These are phyloP conservation scores for Aspergillus phoenicis DNA, from an alignment of 2,329 filamentous ascomycete species.

Conservation along the genomic window DNA sequence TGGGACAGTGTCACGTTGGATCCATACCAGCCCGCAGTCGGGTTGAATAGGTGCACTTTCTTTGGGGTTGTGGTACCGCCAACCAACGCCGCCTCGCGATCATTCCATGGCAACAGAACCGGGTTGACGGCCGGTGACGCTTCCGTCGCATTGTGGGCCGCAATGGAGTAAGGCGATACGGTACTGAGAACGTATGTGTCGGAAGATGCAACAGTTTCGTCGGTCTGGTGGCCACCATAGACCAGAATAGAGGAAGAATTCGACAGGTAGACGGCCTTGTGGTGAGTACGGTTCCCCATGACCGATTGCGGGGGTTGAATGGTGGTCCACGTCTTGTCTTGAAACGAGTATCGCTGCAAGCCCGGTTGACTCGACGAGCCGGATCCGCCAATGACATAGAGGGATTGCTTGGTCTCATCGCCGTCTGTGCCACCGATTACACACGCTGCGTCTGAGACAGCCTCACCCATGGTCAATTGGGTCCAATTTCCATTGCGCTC, in stretches of 20 bases:
- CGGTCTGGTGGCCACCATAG: conserved; percentile 74
- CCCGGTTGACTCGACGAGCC: conserved; percentile 66
- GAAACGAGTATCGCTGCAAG: conserved; percentile 69
- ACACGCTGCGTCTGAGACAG: conserved; percentile 75
- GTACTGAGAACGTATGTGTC: conserved; percentile 76
- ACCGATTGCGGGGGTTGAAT: conserved; percentile 55
- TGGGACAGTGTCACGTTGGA: conserved; percentile 65
- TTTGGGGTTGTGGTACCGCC: conserved; percentile 70
- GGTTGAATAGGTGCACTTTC: conserved; percentile 72
- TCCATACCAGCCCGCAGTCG: conserved; percentile 64
- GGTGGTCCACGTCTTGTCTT: conserved; percentile 60
- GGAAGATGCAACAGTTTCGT: conserved; percentile 60
- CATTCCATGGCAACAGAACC: conserved; percentile 73
- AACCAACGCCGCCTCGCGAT: conserved; percentile 70
- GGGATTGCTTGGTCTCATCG: conserved; percentile 60
- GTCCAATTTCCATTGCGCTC: conserved; percentile 72
- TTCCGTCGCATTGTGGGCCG: conserved; percentile 57
- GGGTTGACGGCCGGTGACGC: conserved; percentile 68
- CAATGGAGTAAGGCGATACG: conserved; percentile 64
- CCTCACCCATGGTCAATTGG: conserved; percentile 63
- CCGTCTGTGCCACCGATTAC: conserved; percentile 66
- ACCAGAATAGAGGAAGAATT: conserved; percentile 72
- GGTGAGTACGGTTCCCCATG: conserved; percentile 70
- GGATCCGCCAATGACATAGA: conserved; percentile 84
- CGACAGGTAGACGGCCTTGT: conserved; percentile 75